Percentiles rank a stretch among this genome's conserved stretches.
Conservation (phyloP, 2,329 filamentous ascomycete species). For the Coniochaeta hoffmannii region DNA sequence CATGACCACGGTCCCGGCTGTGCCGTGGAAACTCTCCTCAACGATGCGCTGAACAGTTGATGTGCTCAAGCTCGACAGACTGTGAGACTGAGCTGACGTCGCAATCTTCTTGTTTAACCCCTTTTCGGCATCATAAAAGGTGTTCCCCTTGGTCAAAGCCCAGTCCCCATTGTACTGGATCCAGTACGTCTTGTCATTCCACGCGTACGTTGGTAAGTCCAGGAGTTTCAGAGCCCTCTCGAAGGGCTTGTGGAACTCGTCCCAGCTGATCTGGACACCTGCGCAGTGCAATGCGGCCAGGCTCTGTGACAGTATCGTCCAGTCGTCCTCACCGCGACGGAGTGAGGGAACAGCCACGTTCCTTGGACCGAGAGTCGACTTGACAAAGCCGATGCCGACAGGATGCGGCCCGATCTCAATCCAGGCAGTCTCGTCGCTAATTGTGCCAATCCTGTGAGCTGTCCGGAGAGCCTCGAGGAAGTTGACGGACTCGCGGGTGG, state of each 20-base stretch:
- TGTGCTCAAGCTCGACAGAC: slow-evolving; percentile 11
- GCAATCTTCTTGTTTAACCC: slow-evolving; percentile 12
- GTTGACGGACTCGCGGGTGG: slow-evolving; percentile 58
- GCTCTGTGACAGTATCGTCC: slow-evolving; percentile 44
- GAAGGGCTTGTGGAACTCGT: slow-evolving; percentile 59
- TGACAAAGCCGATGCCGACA: slow-evolving; percentile 55
- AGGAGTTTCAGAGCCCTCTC: slow-evolving; percentile 49
- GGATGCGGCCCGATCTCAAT: slow-evolving; percentile 64
- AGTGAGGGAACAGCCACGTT: slow-evolving; percentile 42
- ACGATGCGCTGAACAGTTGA: slow-evolving; percentile 29
- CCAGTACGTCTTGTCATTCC: slow-evolving; percentile 68
- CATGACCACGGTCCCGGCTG: slow-evolving; percentile 21
- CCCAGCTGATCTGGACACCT: slow-evolving; percentile 56
- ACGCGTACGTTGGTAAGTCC: slow-evolving; percentile 61
- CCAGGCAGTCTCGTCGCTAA: slow-evolving; percentile 52
- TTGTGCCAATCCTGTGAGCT: slow-evolving; percentile 37
- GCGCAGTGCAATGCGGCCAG: slow-evolving; percentile 41
- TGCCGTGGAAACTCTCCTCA: slow-evolving; percentile 21
- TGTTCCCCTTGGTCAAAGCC: slow-evolving; percentile 57
- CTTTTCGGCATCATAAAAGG: slow-evolving; percentile 17
- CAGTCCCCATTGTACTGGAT: slow-evolving; percentile 54
- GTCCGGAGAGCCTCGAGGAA: slow-evolving; percentile 50
- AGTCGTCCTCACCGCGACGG: slow-evolving; percentile 47
- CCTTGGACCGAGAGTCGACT: slow-evolving; percentile 36
- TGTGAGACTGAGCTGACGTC: neutral